Base-by-base conservation (phyloP, 2,329 filamentous ascomycete species). In the Fusarium sp. region DNA sequence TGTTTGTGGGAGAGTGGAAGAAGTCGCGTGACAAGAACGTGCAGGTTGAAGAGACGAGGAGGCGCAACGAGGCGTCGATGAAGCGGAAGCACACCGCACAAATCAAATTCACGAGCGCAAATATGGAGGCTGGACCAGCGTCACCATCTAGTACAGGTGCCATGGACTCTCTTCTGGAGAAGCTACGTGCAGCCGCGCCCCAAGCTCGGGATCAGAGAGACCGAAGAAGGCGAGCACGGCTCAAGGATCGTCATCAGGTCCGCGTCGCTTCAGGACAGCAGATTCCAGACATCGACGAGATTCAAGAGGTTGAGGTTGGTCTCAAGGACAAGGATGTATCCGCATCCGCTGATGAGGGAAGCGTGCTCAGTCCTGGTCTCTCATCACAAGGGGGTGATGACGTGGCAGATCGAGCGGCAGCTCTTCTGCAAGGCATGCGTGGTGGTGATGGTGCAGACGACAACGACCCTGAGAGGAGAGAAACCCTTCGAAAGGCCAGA, bases 141-240 rank as follows among this genome's bases (percentile, higher is more conserved):
- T 91, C 90, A 4, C 91, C 93, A 24, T 86, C 87, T 32, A 90
- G 88, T 56, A 93, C 93, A 8, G 96, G 95, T 54, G 96, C 94
- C 52, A 98, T 99, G 94, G 96, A 99, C 81, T 93, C 92, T 40
- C 83, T 99, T 24, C 87, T 99, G 48, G 93, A 97, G 87, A 98
- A 98, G 80, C 83, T 99, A 56, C 91, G 96, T 59, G 94, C 94
- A 56, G 96, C 96, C 2, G 95, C 94, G 56, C 95, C 96, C 30
- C 93, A 97, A 81, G 89, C 92, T 28, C 87, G 92, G 77, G 94
- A 97, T 78, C 92, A 96, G 78, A 88, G 95, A 75, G 96, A 98
- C 78, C 89, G 94, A 72, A 89, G 96, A 67, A 89, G 95, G 60
- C 89, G 95, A 70, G 94, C 94, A 39, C 87, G 95, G 55, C 86